These are phyloP conservation scores for Clavariopsis aquatica DNA, from an alignment of 495 filamentous ascomycete genomes.

Conservation along the genomic window DNA sequence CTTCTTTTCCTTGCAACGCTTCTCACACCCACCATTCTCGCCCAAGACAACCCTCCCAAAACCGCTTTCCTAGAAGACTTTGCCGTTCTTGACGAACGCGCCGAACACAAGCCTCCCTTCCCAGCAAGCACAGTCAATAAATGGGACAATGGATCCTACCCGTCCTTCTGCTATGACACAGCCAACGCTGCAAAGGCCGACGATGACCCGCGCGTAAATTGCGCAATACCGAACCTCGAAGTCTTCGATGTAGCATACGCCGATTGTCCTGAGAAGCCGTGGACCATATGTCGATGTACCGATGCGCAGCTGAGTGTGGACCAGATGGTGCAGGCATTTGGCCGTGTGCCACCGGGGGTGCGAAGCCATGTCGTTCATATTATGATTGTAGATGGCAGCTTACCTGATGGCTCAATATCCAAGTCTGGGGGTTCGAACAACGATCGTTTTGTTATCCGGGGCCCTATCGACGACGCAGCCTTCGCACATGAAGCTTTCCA, in stretches of 20 bases:
- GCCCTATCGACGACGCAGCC: background rate
- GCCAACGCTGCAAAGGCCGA: background rate
- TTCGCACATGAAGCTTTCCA: conserved; percentile 7
- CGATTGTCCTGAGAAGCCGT: background rate
- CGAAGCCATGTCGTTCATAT: conserved; percentile 7
- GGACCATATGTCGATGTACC: conserved; percentile 6
- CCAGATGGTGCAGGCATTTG: background rate
- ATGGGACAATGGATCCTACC: background rate
- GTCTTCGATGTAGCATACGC: conserved; percentile 3
- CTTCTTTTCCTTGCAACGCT: background rate
- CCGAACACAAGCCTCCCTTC: background rate
- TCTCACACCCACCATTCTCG: background rate
- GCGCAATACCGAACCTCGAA: conserved; percentile 1
- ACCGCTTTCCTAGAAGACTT: background rate
- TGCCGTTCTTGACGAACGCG: background rate
- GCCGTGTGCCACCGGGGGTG: background rate
- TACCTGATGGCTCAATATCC: background rate
- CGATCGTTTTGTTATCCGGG: background rate
- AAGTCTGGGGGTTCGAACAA: background rate
- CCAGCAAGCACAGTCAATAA: background rate
- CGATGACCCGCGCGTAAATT: conserved; percentile 5
- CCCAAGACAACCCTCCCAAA: background rate
- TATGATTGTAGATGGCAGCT: background rate
- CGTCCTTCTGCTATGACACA: conserved; percentile 1
- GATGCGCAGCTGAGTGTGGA: conserved; percentile 1